Conservation (phyloP, 2,329 filamentous ascomycete species). For the Cladophialophora immunda region DNA sequence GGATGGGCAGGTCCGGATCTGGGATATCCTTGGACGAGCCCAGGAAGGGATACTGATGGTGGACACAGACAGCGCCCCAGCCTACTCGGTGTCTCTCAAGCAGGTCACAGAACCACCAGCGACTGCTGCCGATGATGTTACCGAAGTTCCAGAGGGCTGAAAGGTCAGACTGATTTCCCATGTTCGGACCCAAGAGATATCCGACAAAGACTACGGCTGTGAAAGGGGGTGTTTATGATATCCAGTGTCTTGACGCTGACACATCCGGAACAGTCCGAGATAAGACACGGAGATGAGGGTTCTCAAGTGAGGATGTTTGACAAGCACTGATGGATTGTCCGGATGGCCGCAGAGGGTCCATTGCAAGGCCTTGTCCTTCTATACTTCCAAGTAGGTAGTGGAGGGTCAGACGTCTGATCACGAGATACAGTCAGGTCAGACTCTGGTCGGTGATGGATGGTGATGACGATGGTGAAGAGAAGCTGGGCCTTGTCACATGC, state of each 20-base stretch:
- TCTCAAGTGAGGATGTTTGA: neutral
- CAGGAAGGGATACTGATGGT: constrained; percentile 58
- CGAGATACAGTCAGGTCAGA: constrained; percentile 27
- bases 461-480: neutral
- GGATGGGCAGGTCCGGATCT: constrained; percentile 51
- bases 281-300: neutral
- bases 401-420: constrained; percentile 15
- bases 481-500: neutral
- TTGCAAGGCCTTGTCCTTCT: neutral
- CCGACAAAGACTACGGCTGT: neutral
- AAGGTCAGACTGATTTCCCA: neutral
- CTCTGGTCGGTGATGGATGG: too few relatives aligned
- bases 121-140: neutral
- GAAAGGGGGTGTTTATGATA: neutral
- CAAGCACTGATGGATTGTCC: neutral
- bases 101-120: neutral
- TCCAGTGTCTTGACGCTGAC: neutral
- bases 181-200: neutral
- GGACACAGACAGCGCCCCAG: constrained; percentile 53
- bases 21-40: constrained; percentile 55
- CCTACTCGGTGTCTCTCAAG: constrained; percentile 34
- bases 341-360: neutral
- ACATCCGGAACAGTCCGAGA: constrained; percentile 5
- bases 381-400: neutral
- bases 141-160: constrained; percentile 10